A percentile compares a stretch with the other conserved stretches of the same genome.
phyloP scores from a whole-genome alignment of 2,329 filamentous ascomycete species.

The Myriosclerotinia duriaeana region DNA sequence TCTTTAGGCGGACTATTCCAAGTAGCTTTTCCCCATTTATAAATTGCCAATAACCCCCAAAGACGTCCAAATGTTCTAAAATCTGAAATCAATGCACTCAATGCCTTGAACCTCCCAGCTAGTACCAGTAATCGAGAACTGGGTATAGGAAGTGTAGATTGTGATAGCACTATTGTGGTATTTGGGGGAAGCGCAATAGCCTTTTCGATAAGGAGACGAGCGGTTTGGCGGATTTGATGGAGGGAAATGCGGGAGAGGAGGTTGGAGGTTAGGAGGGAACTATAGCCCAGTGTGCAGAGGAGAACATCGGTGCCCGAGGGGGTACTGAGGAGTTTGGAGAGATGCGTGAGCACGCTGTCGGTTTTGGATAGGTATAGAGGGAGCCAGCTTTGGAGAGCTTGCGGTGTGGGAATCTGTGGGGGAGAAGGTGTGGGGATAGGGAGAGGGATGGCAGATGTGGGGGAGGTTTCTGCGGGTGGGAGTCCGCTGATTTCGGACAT shows the following conservation, averaged over 20 bases:
- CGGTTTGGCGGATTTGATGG: slow-evolving; percentile 55
- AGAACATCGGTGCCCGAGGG: slow-evolving; percentile 68
- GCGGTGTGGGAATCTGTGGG: slow-evolving; percentile 27
- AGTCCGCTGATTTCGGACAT: slow-evolving; percentile 37
- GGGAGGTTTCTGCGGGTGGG: slow-evolving; percentile 30
- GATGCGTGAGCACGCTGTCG: slow-evolving; percentile 47
- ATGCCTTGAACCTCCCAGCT: slow-evolving; percentile 53
- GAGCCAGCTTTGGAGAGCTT: slow-evolving; percentile 36
- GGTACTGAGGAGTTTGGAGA: slow-evolving; percentile 64
- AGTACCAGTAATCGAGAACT: slow-evolving; percentile 45
- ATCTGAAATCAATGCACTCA: slow-evolving; percentile 68
- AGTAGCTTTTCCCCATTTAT: slow-evolving; percentile 61
- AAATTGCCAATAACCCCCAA: slow-evolving; percentile 74
- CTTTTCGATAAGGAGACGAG: slow-evolving; percentile 53
- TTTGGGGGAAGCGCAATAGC: slow-evolving; percentile 53
- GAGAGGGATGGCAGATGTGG: slow-evolving; percentile 28
- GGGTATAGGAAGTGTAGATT: slow-evolving; percentile 33
- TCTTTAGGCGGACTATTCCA: slow-evolving; percentile 43
- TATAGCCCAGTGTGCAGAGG: slow-evolving; percentile 69
- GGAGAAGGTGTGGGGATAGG: slow-evolving; percentile 25
- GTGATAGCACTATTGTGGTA: slow-evolving; percentile 47
- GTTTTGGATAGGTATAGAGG: slow-evolving; percentile 40
- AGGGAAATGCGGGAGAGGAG: slow-evolving; percentile 54
- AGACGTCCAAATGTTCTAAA: slow-evolving; percentile 71
- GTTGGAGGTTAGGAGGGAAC: slow-evolving; percentile 55